These are phyloP conservation scores for Amylocystis lapponica DNA, from an alignment of 768 basidiomycete genomes.

Conservation along the genomic window DNA sequence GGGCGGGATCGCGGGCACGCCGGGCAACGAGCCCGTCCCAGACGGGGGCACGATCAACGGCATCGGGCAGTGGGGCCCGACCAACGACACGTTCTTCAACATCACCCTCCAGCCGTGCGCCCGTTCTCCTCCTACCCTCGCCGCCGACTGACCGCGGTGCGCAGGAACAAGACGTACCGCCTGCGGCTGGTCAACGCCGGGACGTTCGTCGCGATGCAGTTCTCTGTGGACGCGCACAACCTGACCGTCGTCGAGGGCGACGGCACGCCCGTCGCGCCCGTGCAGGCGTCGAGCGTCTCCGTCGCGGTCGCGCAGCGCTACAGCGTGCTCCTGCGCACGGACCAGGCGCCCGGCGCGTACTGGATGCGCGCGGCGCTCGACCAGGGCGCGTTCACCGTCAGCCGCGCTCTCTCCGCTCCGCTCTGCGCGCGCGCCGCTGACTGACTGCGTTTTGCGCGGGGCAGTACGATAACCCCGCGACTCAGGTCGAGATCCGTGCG, in stretches of 20 bases:
- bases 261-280: slow-evolving; percentile 37
- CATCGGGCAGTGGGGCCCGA: slow-evolving; percentile 24
- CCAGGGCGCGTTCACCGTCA: slow-evolving; percentile 25
- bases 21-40: slow-evolving; percentile 29
- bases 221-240: slow-evolving; percentile 41
- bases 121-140: background rate
- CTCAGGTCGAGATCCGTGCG: slow-evolving; percentile 15
- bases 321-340: slow-evolving; percentile 39
- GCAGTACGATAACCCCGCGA: slow-evolving; percentile 17
- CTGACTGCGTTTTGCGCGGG: background rate
- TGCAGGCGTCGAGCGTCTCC: slow-evolving; percentile 32
- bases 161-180: slow-evolving; percentile 31
- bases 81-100: slow-evolving; percentile 15
- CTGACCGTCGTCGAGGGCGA: slow-evolving; percentile 46
- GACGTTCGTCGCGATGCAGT: slow-evolving; percentile 39
- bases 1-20: slow-evolving; percentile 24
- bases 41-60: slow-evolving; percentile 31
- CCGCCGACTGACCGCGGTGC: background rate
- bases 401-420: background rate
- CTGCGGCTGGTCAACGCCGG: slow-evolving; percentile 44
- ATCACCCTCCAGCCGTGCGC: slow-evolving; percentile 27
- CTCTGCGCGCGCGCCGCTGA: background rate
- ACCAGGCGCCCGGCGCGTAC: slow-evolving; percentile 30
- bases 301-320: slow-evolving; percentile 46
- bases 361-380: slow-evolving; percentile 38